These are phyloP conservation scores for Ophiosphaerella herpotricha DNA, from an alignment of 2,329 filamentous ascomycete species.

Conservation along the genomic window DNA sequence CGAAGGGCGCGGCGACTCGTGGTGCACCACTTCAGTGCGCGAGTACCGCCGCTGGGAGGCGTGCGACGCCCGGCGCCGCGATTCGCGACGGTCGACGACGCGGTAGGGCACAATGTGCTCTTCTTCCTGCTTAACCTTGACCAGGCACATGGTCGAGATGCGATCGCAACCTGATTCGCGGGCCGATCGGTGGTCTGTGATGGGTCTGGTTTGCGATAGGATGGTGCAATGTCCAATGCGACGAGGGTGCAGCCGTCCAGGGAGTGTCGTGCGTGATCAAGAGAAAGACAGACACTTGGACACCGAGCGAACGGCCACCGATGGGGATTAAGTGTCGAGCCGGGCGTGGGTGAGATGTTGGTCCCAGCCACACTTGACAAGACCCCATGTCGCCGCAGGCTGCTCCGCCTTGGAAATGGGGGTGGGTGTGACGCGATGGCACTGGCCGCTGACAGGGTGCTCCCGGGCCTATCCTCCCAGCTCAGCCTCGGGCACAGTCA, in stretches of 20 bases:
- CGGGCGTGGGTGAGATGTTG: slow-evolving; percentile 22
- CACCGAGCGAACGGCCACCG: slow-evolving; percentile 22
- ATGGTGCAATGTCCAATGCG: slow-evolving; percentile 6
- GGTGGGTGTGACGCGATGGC: slow-evolving; percentile 16
- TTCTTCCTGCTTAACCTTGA: slow-evolving; percentile 52
- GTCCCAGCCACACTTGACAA: slow-evolving; percentile 36
- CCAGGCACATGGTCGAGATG: slow-evolving; percentile 50
- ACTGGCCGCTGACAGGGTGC: no score
- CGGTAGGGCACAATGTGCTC: slow-evolving; percentile 50
- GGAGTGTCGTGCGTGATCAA: no score
- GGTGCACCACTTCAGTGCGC: slow-evolving; percentile 39
- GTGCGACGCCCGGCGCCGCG: slow-evolving; percentile 32
- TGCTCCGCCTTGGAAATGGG: slow-evolving; percentile 33
- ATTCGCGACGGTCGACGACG: slow-evolving; percentile 35
- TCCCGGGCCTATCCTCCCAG: not conserved
- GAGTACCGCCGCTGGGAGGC: slow-evolving; percentile 33
- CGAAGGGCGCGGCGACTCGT: slow-evolving; percentile 34
- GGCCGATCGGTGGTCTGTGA: slow-evolving; percentile 24
- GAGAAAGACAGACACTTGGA: not conserved
- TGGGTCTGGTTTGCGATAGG: slow-evolving; percentile 20
- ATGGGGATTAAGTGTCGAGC: slow-evolving; percentile 19
- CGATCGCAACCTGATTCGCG: slow-evolving; percentile 42
- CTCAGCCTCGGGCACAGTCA: slow-evolving; percentile 27
- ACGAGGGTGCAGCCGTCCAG: not conserved
- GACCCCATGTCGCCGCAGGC: slow-evolving; percentile 28